Evolutionary conservation across 2,329 filamentous ascomycete species (phyloP).

Genomic region (Hypoxylon sp.): DNA sequence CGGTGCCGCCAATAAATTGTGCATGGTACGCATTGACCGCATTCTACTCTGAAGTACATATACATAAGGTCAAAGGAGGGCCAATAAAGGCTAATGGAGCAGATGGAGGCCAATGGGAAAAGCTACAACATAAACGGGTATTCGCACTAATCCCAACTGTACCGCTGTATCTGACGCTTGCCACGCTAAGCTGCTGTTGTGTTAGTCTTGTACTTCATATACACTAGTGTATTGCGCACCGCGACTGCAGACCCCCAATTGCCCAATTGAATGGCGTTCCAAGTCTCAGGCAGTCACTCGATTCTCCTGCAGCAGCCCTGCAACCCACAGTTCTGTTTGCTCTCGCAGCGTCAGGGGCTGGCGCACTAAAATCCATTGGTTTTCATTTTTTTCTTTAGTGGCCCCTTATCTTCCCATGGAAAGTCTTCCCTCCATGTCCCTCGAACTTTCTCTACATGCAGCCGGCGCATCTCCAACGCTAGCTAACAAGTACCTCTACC

Average conservation of each 20-base stretch:
- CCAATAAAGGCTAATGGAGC: too few species aligned
- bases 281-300: slow-evolving; percentile 32
- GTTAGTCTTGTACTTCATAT: slow-evolving; percentile 17
- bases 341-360: slow-evolving; percentile 28
- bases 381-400: slow-evolving; percentile 25
- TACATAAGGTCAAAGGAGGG: too few species aligned
- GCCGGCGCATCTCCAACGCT: slow-evolving; percentile 14
- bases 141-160: neutral
- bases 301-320: slow-evolving; percentile 35
- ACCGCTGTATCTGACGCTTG: slow-evolving; percentile 1
- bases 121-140: neutral
- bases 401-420: slow-evolving; percentile 9
- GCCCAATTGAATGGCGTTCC: slow-evolving; percentile 37
- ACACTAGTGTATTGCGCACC: neutral
- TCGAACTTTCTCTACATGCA: slow-evolving; percentile 13
- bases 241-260: slow-evolving; percentile 18
- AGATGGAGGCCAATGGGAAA: slow-evolving; percentile 6
- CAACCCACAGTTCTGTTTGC: slow-evolving; percentile 33
- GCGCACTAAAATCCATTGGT: slow-evolving; percentile 28
- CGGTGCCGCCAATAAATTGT: slow-evolving; percentile 27
- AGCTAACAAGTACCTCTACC: slow-evolving; percentile 8
- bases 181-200: neutral
- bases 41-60: too few species aligned
- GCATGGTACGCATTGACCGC: slow-evolving; percentile 24
- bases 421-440: too few species aligned